Conservation (phyloP, 1,139 yeast species). For the Geotrichum restrictum region DNA sequence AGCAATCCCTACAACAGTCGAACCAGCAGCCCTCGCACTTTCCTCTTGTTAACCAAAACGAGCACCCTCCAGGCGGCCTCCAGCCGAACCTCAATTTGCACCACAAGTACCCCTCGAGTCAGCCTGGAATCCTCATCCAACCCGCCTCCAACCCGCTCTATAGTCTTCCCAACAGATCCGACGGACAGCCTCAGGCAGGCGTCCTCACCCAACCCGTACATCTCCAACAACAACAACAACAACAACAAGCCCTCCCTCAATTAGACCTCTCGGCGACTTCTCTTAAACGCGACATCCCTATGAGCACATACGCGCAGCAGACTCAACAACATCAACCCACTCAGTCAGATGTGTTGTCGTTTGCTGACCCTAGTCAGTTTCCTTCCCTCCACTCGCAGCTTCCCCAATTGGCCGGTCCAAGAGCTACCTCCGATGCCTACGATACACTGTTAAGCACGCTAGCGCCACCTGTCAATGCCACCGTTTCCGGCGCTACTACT, state of each 20-base stretch:
- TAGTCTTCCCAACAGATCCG: constrained; percentile 4
- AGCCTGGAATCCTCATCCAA: not conserved
- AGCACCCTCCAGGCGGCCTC: not conserved
- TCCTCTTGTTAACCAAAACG: not conserved
- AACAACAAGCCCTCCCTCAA: constrained; percentile 11
- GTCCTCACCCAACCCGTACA: not conserved
- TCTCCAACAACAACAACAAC: constrained; percentile 18
- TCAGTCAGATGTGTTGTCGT: constrained; percentile 5
- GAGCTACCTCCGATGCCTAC: constrained; percentile 14
- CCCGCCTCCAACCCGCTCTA: constrained; percentile 8
- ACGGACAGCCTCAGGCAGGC: constrained; percentile 10
- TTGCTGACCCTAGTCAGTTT: constrained; percentile 5
- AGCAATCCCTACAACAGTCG: constrained; percentile 7
- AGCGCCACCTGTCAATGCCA: constrained; percentile 1
- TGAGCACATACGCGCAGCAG: not conserved
- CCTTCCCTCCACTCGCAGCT: constrained; percentile 9
- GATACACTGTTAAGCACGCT: constrained; percentile 16
- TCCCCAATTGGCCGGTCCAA: constrained; percentile 11
- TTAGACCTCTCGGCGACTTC: not conserved
- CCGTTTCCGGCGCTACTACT: constrained; percentile 9
- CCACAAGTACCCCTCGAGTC: constrained; percentile 3
- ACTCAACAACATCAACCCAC: constrained; percentile 14
- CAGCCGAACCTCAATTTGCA: not conserved
- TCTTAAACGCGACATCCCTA: not conserved
- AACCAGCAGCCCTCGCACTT: constrained; percentile 2